phyloP scores from a whole-genome alignment of 441 rosid genomes.

The Kokia cookei region DNA sequence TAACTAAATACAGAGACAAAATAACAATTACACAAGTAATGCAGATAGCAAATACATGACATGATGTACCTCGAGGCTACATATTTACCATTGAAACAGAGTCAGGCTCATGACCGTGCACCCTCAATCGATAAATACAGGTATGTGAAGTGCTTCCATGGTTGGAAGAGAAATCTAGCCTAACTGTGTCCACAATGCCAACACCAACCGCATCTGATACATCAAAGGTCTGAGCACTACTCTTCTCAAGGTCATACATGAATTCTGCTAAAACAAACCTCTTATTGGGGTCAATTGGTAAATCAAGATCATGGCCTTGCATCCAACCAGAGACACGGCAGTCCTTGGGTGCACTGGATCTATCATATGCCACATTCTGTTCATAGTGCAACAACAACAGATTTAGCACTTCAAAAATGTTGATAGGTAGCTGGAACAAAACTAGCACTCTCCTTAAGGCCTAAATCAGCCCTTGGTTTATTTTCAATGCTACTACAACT shows the following conservation, averaged over 20 bases:
- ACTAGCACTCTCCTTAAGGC: neutral
- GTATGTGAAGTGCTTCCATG: constrained; percentile 85
- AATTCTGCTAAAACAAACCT: constrained; percentile 64
- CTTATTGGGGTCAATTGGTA: constrained; percentile 29
- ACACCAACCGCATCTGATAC: constrained; percentile 38
- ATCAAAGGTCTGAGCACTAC: constrained; percentile 78
- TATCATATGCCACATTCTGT: constrained; percentile 91
- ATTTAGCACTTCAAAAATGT: neutral
- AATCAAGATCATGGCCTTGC: constrained; percentile 25
- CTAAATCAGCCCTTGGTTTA: neutral
- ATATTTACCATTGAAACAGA: constrained; percentile 37
- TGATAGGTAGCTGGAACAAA: neutral
- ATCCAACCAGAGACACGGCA: constrained; percentile 87
- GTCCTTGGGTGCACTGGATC: constrained; percentile 97
- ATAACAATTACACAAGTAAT: constrained; percentile 9
- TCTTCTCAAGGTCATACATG: constrained; percentile 78
- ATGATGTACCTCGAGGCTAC: constrained; percentile 20
- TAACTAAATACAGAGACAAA: constrained; percentile 9
- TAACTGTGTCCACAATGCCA: constrained; percentile 55
- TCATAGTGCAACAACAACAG: constrained; percentile 11
- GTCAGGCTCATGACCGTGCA: constrained; percentile 74
- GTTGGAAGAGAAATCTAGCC: constrained; percentile 79
- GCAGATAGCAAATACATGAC: neutral
- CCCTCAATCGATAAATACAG: constrained; percentile 90
- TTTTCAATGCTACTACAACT: neutral